Percentiles rank a stretch among this genome's conserved stretches.
phyloP scores from a whole-genome alignment of 1,284 basidiomycete species.

The Melampsora larici-populina region DNA sequence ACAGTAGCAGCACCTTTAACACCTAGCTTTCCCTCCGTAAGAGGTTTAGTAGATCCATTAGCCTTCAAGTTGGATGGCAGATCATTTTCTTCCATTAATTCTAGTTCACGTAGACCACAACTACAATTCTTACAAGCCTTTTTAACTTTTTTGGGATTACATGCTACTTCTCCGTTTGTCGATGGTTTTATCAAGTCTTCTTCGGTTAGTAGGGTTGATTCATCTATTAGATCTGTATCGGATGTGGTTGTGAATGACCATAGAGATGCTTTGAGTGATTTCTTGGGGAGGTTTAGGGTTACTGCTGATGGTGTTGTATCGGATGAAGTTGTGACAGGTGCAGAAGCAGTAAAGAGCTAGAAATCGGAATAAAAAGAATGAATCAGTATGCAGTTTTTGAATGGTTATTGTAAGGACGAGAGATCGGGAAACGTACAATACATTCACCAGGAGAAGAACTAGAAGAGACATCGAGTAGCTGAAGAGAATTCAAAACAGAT shows the following conservation, averaged over 20 bases:
- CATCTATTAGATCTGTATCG: slow-evolving; percentile 60
- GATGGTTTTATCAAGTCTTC: slow-evolving; percentile 69
- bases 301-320: slow-evolving; percentile 2
- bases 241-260: slow-evolving; percentile 28
- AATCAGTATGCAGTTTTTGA: background rate
- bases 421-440: slow-evolving; percentile 9
- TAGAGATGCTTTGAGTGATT: slow-evolving; percentile 27
- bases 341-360: slow-evolving; percentile 22
- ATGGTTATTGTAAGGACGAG: background rate
- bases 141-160: slow-evolving; percentile 57
- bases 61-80: slow-evolving; percentile 59
- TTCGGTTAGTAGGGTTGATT: slow-evolving; percentile 69
- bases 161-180: slow-evolving; percentile 63
- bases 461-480: background rate
- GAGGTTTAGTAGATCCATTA: slow-evolving; percentile 60
- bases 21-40: slow-evolving; percentile 62
- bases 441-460: slow-evolving; percentile 5
- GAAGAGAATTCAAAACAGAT: slow-evolving; percentile 15
- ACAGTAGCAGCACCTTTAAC: slow-evolving; percentile 66
- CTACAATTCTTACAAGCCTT: slow-evolving; percentile 91
- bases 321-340: slow-evolving; percentile 14
- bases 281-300: slow-evolving; percentile 23
- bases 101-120: slow-evolving; percentile 86
- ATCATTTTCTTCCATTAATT: slow-evolving; percentile 67
- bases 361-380: background rate